Evolutionary conservation across 345 rosid genomes (phyloP).

Genomic region (Microcos paniculata): DNA sequence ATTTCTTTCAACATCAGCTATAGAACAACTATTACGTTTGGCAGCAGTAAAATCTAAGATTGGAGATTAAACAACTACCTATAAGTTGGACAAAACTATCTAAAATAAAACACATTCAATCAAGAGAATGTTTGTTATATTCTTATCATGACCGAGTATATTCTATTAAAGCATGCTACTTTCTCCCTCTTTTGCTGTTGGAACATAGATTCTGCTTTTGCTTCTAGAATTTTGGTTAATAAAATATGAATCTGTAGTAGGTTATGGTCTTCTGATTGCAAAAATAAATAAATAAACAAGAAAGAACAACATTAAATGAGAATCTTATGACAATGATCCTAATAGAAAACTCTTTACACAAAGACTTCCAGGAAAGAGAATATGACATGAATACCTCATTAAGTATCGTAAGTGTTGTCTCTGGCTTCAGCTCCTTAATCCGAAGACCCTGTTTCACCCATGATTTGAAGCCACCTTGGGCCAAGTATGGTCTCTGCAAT

Average conservation of each 20-base stretch:
- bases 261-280: not conserved
- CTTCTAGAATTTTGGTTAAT: not conserved
- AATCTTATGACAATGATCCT: not conserved
- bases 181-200: not conserved
- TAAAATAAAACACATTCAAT: not conserved
- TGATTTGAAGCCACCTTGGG: constrained; percentile 83
- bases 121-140: not conserved
- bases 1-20: not conserved
- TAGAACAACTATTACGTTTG: not conserved
- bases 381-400: constrained; percentile 57
- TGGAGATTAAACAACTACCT: not conserved
- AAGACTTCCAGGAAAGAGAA: not conserved
- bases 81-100: not conserved
- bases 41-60: not conserved
- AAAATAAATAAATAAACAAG: not conserved
- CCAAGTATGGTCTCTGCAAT: constrained; percentile 70
- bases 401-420: constrained; percentile 71
- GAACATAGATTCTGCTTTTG: not conserved
- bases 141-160: not conserved
- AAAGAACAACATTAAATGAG: not conserved
- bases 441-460: constrained; percentile 81
- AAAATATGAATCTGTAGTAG: not conserved
- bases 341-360: not conserved
- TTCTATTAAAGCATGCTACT: not conserved
- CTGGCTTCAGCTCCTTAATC: constrained; percentile 77